phyloP scores from a whole-genome alignment of 78 protist species.

The Guillardia theta region DNA sequence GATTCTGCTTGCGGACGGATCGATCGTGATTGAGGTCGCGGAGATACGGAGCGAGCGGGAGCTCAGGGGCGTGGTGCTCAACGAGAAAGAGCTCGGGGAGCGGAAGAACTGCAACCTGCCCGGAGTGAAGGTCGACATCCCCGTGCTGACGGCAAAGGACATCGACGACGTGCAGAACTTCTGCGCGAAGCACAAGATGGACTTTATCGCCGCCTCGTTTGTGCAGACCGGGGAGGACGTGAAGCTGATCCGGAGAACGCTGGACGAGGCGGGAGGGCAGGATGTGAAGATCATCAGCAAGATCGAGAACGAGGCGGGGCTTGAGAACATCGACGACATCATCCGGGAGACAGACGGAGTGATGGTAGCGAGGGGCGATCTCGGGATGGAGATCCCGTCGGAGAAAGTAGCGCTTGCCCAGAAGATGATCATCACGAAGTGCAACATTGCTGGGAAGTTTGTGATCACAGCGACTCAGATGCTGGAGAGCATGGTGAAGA shows the following conservation, averaged over 20 bases:
- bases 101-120: slow-evolving; percentile 84
- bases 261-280: slow-evolving; percentile 39
- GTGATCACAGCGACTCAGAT: slow-evolving; percentile 74
- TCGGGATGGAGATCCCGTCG: slow-evolving; percentile 84
- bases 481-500: slow-evolving; percentile 82
- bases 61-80: slow-evolving; percentile 35
- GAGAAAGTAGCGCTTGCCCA: slow-evolving; percentile 79
- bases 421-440: slow-evolving; percentile 80
- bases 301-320: slow-evolving; percentile 88
- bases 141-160: slow-evolving; percentile 83
- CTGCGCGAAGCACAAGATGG: slow-evolving; percentile 27
- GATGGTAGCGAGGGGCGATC: slow-evolving; percentile 97
- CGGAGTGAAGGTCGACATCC: slow-evolving; percentile 62
- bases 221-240: slow-evolving; percentile 45
- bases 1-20: slow-evolving; percentile 43
- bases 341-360: slow-evolving; percentile 76
- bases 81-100: slow-evolving; percentile 67
- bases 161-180: slow-evolving; percentile 53
- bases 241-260: slow-evolving; percentile 7
- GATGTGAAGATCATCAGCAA: slow-evolving; percentile 73
- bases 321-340: slow-evolving; percentile 78
- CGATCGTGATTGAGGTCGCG: neutral
- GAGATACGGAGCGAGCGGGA: neutral
- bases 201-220: slow-evolving; percentile 43
- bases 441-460: slow-evolving; percentile 66